Percentiles rank a stretch among this genome's conserved stretches.
phyloP scores from a whole-genome alignment of 148 eudicot genomes.

The Vaccinium darrowii region DNA sequence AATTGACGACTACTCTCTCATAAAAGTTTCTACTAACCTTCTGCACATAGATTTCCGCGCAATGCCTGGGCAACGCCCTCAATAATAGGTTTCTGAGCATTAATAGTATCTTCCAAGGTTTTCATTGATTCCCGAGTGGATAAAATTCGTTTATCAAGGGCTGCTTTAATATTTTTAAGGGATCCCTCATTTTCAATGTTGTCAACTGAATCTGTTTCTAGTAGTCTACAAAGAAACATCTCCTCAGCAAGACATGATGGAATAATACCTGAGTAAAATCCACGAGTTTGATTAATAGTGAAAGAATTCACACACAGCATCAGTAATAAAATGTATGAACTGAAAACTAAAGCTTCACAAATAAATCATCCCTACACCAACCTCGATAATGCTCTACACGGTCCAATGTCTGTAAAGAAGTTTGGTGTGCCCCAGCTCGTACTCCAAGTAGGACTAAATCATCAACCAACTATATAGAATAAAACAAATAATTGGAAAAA shows the following conservation, averaged over 20 bases:
- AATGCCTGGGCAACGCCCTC: conserved; percentile 43
- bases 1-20: not conserved
- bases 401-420: conserved; percentile 52
- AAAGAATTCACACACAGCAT: conserved; percentile 1
- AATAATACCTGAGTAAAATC: conserved; percentile 44
- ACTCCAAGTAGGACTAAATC: conserved; percentile 72
- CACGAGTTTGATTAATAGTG: conserved; percentile 12
- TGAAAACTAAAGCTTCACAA: not conserved
- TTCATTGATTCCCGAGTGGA: conserved; percentile 60
- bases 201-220: conserved; percentile 48
- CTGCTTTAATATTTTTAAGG: conserved; percentile 46
- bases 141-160: conserved; percentile 53
- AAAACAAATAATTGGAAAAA: conserved; percentile 13
- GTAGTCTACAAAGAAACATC: conserved; percentile 70
- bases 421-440: conserved; percentile 68
- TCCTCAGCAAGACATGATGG: conserved; percentile 78
- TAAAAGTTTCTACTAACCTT: conserved; percentile 55
- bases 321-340: not conserved
- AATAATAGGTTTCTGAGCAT: conserved; percentile 46
- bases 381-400: conserved; percentile 60
- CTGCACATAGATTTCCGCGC: conserved; percentile 51
- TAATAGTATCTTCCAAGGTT: conserved; percentile 55
- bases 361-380: conserved; percentile 21
- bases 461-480: conserved; percentile 57
- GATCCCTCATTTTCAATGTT: conserved; percentile 33